Evolutionary conservation across 768 basidiomycete genomes (phyloP).

Genomic region (Baorangia bicolor): DNA sequence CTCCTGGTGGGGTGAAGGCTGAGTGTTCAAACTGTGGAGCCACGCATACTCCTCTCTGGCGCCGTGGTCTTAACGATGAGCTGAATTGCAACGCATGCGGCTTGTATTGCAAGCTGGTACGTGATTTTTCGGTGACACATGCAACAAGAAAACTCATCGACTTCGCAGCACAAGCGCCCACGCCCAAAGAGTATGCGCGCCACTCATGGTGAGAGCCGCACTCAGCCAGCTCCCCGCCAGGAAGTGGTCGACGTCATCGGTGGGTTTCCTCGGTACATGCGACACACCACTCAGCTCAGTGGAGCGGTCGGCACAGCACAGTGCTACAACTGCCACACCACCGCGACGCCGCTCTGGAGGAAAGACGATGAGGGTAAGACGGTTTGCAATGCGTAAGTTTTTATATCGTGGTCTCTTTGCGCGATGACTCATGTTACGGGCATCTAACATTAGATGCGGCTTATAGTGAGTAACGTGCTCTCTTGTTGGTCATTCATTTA

Average conservation of each 20-base stretch:
- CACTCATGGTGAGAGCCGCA: slow-evolving; percentile 68
- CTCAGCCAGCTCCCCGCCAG: slow-evolving; percentile 60
- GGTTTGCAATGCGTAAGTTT: slow-evolving; percentile 84
- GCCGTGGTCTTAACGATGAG: slow-evolving; percentile 83
- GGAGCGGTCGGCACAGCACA: slow-evolving; percentile 52
- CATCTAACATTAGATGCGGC: slow-evolving; percentile 55
- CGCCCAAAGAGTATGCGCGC: slow-evolving; percentile 87
- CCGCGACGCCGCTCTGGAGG: slow-evolving; percentile 85
- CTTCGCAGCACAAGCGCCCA: slow-evolving; percentile 74
- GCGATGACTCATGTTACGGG: slow-evolving; percentile 10
- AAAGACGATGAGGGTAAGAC: slow-evolving; percentile 92
- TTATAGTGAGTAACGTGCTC: slow-evolving; percentile 52
- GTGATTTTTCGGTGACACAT: slow-evolving; percentile 24
- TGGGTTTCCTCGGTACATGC: slow-evolving; percentile 41
- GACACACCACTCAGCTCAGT: slow-evolving; percentile 29
- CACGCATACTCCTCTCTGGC: slow-evolving; percentile 86
- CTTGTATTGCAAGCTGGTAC: slow-evolving; percentile 80
- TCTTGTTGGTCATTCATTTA: neutral
- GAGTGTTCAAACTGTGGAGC: slow-evolving; percentile 90
- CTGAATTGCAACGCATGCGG: slow-evolving; percentile 89
- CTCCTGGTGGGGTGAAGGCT: slow-evolving; percentile 65
- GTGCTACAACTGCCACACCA: slow-evolving; percentile 90
- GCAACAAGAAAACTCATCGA: neutral
- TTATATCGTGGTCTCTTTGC: slow-evolving; percentile 1
- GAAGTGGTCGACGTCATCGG: slow-evolving; percentile 75